phyloP scores from a whole-genome alignment of 2,329 filamentous ascomycete species.

The Fusarium staphyleae region DNA sequence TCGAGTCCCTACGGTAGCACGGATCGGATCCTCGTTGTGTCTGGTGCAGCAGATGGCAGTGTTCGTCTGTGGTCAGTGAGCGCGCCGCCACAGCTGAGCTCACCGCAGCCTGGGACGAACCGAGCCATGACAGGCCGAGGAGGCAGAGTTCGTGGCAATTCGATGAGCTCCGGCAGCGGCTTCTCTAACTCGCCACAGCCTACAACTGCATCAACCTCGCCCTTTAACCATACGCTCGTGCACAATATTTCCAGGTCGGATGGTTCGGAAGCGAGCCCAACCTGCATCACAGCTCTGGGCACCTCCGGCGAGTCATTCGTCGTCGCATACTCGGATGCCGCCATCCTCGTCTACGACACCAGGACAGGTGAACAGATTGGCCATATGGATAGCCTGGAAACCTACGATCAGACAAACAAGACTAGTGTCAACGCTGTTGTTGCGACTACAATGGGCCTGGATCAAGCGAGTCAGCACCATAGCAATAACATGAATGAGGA shows the following conservation, averaged over 20 bases:
- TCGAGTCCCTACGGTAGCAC: conserved; percentile 77
- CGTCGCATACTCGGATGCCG: conserved; percentile 89
- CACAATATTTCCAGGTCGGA: conserved; percentile 81
- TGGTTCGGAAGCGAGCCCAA: conserved; percentile 75
- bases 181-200: conserved; percentile 92
- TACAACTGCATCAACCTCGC: conserved; percentile 81
- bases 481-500: conserved; percentile 71
- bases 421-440: conserved; percentile 92
- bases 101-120: conserved; percentile 72
- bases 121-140: conserved; percentile 65
- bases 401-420: conserved; percentile 81
- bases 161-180: conserved; percentile 91
- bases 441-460: conserved; percentile 82
- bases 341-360: conserved; percentile 91
- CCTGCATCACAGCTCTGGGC: conserved; percentile 90
- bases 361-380: conserved; percentile 89
- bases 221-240: conserved; percentile 87
- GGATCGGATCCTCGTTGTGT: conserved; percentile 88
- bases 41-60: conserved; percentile 87
- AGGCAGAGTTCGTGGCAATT: conserved; percentile 85
- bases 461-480: conserved; percentile 66
- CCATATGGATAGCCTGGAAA: conserved; percentile 91
- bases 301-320: conserved; percentile 86
- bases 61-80: conserved; percentile 96
- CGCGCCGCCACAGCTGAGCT: conserved; percentile 83